Evolutionary conservation across 192 early-diverging fungal species (phyloP).

Genomic region (Phlyctochytrium arcticum): DNA sequence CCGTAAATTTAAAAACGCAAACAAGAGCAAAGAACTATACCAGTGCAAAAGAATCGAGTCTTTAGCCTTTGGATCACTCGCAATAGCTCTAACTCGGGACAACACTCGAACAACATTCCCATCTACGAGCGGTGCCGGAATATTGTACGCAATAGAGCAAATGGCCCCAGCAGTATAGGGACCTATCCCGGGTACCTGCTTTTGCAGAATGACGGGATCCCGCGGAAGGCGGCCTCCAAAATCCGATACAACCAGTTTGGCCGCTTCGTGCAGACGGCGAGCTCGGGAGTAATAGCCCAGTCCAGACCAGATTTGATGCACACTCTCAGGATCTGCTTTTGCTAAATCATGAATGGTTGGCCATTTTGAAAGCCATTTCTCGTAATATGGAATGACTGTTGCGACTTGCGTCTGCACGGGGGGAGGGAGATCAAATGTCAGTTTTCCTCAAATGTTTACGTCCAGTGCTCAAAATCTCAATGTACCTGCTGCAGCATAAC

Average conservation of each 20-base stretch:
- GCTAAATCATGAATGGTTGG: slow-evolving; percentile 70
- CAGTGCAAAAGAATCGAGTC: slow-evolving; percentile 55
- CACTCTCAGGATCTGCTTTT: slow-evolving; percentile 48
- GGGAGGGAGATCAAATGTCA: background rate
- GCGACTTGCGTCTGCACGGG: slow-evolving; percentile 58
- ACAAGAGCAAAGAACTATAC: slow-evolving; percentile 18
- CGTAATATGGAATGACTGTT: slow-evolving; percentile 66
- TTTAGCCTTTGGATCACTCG: slow-evolving; percentile 61
- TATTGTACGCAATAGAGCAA: slow-evolving; percentile 63
- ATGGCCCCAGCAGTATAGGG: slow-evolving; percentile 68
- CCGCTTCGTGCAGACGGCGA: slow-evolving; percentile 61
- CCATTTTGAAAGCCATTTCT: slow-evolving; percentile 65
- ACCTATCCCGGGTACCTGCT: slow-evolving; percentile 63
- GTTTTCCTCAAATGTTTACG: background rate
- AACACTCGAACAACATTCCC: slow-evolving; percentile 75
- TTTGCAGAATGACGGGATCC: slow-evolving; percentile 48
- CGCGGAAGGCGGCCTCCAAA: slow-evolving; percentile 56
- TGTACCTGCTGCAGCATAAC: slow-evolving; percentile 75
- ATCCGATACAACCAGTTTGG: slow-evolving; percentile 52
- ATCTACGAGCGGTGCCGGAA: slow-evolving; percentile 63
- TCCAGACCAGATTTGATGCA: slow-evolving; percentile 56
- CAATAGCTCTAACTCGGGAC: slow-evolving; percentile 57
- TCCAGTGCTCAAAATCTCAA: background rate
- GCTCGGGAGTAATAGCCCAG: slow-evolving; percentile 78
- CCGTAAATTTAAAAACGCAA: background rate